These are phyloP conservation scores for Desmodesmus armatus DNA, from an alignment of 139 green algal genomes.

Conservation along the genomic window DNA sequence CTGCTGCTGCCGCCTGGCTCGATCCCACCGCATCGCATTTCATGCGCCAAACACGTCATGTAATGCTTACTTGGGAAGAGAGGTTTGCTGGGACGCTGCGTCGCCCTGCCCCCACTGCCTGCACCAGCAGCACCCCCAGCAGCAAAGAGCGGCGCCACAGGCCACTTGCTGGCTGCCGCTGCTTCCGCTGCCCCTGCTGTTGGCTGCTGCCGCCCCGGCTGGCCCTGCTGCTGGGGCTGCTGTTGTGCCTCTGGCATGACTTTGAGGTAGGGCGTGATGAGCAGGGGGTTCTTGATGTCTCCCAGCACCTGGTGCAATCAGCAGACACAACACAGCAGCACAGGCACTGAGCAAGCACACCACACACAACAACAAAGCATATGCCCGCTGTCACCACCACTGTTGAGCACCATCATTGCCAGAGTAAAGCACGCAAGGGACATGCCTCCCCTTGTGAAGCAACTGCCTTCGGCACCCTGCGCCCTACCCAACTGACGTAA, in stretches of 20 bases:
- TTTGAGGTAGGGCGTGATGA: conserved; percentile 36
- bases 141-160: background rate
- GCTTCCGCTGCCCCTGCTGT: background rate
- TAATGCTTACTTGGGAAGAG: conserved; percentile 17
- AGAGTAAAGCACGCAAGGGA: no score
- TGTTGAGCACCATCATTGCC: no score
- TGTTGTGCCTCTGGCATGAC: conserved; percentile 14
- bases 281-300: conserved; percentile 36
- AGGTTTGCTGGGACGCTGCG: conserved; percentile 20
- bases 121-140: background rate
- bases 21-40: background rate
- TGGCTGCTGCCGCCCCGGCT: no score
- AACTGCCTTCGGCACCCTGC: no score
- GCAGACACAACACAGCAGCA: no score
- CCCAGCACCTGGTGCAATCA: no score
- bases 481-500: no score
- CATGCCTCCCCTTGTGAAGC: no score
- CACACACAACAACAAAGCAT: no score
- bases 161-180: conserved; percentile 27
- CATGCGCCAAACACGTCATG: background rate
- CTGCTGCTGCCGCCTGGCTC: background rate
- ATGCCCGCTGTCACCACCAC: no score
- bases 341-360: no score
- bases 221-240: conserved; percentile 28
- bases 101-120: background rate